Evolutionary conservation across 2,329 filamentous ascomycete genomes (phyloP).

Genomic region (Hymenoscyphus scutula): DNA sequence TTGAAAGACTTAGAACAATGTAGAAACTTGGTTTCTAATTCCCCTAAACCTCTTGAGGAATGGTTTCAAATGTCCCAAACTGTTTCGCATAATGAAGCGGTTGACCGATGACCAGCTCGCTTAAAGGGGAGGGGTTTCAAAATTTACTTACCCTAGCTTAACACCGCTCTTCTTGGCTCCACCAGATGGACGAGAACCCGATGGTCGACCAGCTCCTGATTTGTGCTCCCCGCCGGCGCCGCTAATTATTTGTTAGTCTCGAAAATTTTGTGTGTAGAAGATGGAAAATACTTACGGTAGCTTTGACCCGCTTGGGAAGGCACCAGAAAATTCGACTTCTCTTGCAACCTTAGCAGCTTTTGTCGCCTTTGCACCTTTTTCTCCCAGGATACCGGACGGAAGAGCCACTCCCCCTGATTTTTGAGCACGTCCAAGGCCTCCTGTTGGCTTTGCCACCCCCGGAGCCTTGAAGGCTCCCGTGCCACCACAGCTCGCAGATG

Average conservation of each 20-base stretch:
- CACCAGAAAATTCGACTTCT: background rate
- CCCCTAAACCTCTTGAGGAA: background rate
- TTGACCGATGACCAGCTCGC: background rate
- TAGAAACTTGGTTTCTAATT: no score
- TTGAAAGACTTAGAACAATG: no score
- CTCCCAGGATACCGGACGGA: no score
- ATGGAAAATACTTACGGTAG: no score
- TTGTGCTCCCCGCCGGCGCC: background rate
- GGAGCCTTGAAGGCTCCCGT: background rate
- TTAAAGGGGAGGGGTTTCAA: background rate
- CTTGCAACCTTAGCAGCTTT: background rate
- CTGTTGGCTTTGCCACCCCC: background rate
- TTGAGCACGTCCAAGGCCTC: background rate
- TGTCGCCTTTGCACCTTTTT: background rate
- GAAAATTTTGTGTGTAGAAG: no score
- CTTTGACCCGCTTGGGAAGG: background rate
- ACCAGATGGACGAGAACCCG: background rate
- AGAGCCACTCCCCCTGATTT: no score
- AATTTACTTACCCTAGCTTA: background rate
- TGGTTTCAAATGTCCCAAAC: background rate
- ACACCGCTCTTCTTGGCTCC: background rate
- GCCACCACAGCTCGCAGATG: background rate
- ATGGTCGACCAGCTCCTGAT: background rate
- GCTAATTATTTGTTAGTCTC: background rate
- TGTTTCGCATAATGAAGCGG: background rate